Conservation (phyloP, 441 rosid genomes). For the Erodium moschatum region DNA sequence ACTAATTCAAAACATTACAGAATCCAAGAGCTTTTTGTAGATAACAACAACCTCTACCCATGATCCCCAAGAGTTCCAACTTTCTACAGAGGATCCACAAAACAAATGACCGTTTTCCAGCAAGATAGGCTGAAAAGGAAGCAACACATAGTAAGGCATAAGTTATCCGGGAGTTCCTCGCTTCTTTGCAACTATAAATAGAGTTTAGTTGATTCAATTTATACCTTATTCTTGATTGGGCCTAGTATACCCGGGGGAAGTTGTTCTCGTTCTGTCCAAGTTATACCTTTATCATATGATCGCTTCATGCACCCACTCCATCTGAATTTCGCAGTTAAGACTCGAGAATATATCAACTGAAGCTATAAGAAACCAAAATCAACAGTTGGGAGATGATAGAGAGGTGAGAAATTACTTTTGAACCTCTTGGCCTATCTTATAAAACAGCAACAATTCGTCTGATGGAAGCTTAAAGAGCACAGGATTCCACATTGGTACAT, state of each 20-base stretch:
- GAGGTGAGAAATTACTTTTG: constrained; percentile 45
- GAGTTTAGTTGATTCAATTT: background rate
- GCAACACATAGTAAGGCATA: background rate
- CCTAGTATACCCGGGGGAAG: constrained; percentile 88
- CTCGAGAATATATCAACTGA: too few species aligned
- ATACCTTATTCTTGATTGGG: constrained; percentile 83
- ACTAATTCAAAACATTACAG: constrained; percentile 15
- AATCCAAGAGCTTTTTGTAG: constrained; percentile 3
- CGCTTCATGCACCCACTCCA: constrained; percentile 94
- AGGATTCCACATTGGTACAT: constrained; percentile 91
- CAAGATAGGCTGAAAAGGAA: constrained; percentile 54
- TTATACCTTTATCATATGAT: constrained; percentile 64
- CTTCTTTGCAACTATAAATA: background rate
- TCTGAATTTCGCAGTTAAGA: constrained; percentile 26
- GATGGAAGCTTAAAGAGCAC: constrained; percentile 72
- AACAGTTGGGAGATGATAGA: too few species aligned
- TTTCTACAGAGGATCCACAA: constrained; percentile 83
- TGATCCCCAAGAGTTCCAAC: constrained; percentile 96
- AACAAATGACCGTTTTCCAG: constrained; percentile 57
- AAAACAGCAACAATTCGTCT: constrained; percentile 65
- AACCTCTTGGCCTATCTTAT: constrained; percentile 78
- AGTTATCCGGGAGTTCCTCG: background rate
- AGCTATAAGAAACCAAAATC: too few species aligned
- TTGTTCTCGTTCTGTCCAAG: constrained; percentile 76
- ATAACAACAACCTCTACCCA: constrained; percentile 60